Conservation (phyloP, 306 rosid species). For the Vicia sativa region DNA sequence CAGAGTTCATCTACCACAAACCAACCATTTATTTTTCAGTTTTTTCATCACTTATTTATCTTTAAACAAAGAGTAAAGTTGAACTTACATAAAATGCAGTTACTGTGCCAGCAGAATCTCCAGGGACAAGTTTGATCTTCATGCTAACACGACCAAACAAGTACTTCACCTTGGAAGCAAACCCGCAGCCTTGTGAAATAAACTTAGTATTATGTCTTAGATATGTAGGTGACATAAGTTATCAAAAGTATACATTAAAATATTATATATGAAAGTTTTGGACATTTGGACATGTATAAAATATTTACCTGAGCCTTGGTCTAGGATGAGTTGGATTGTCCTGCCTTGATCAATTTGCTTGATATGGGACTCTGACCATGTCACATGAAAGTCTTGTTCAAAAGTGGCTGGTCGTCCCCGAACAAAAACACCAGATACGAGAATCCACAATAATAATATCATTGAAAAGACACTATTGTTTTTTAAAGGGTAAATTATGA, state of each 20-base stretch:
- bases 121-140: constrained; percentile 90
- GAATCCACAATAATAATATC: constrained; percentile 40
- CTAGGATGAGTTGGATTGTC: constrained; percentile 77
- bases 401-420: constrained; percentile 78
- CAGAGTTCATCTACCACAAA: constrained; percentile 63
- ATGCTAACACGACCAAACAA: constrained; percentile 93
- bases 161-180: constrained; percentile 72
- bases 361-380: constrained; percentile 82
- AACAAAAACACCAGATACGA: constrained; percentile 40
- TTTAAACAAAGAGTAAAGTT: background rate
- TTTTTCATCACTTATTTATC: background rate
- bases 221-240: background rate
- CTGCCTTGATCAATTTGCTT: constrained; percentile 77
- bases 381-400: constrained; percentile 60
- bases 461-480: background rate
- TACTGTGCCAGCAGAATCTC: constrained; percentile 96
- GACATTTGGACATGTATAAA: constrained; percentile 22
- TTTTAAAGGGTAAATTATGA: constrained; percentile 36
- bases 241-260: background rate
- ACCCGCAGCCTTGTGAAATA: constrained; percentile 77
- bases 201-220: background rate
- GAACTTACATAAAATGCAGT: constrained; percentile 88
- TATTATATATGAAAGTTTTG: background rate
- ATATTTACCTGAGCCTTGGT: constrained; percentile 76
- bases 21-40: background rate